Percentiles rank a stretch among this genome's conserved stretches.
phyloP scores from a whole-genome alignment of 768 basidiomycete genomes.

The Tubosaeta sp. region DNA sequence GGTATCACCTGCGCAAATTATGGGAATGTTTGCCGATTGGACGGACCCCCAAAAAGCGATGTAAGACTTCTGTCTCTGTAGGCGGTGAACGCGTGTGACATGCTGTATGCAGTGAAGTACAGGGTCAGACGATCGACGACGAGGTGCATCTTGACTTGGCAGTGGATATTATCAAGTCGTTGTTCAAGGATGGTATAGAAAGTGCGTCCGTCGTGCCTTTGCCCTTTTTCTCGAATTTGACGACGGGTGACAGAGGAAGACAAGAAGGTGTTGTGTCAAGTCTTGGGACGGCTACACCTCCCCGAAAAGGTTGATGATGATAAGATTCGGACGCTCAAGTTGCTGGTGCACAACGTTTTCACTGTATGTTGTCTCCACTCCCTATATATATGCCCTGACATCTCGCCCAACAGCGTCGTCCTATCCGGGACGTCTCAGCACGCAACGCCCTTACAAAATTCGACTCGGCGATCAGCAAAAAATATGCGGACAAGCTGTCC shows the following conservation, averaged over 20 bases:
- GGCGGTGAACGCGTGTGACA: not conserved
- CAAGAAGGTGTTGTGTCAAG: slow-evolving; percentile 59
- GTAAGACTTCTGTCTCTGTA: slow-evolving; percentile 32
- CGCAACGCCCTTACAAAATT: slow-evolving; percentile 74
- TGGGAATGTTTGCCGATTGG: slow-evolving; percentile 83
- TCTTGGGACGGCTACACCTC: slow-evolving; percentile 58
- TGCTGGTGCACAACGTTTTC: slow-evolving; percentile 47
- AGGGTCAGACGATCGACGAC: slow-evolving; percentile 36
- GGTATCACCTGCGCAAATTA: slow-evolving; percentile 69
- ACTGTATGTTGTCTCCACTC: slow-evolving; percentile 11
- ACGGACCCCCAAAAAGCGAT: slow-evolving; percentile 75
- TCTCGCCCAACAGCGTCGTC: slow-evolving; percentile 44
- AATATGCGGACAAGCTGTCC: slow-evolving; percentile 66
- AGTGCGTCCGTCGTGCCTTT: slow-evolving; percentile 39
- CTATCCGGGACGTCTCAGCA: slow-evolving; percentile 51
- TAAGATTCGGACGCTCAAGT: slow-evolving; percentile 57
- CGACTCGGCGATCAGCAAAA: slow-evolving; percentile 60
- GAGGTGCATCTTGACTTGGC: slow-evolving; percentile 55
- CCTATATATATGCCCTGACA: not conserved
- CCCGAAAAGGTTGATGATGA: slow-evolving; percentile 70
- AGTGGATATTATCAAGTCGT: slow-evolving; percentile 42
- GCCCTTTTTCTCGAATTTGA: not conserved
- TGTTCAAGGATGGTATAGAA: slow-evolving; percentile 46
- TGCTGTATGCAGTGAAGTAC: slow-evolving; percentile 33
- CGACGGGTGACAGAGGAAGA: slow-evolving; percentile 43